Base-by-base conservation (phyloP, 371 early-diverging fungal genomes). In the Mucor piriformis region DNA sequence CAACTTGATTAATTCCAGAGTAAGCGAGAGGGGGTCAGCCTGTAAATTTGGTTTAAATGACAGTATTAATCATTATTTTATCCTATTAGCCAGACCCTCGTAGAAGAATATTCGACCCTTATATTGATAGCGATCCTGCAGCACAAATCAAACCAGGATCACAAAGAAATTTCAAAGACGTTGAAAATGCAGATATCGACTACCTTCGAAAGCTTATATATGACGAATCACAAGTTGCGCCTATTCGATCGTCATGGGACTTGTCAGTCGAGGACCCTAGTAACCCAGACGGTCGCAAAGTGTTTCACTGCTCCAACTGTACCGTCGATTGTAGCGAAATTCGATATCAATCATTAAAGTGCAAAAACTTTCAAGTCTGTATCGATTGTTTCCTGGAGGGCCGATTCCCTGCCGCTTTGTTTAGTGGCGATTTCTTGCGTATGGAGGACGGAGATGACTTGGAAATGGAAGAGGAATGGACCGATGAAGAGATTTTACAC, bases 1-100 rank as follows among this genome's bases (percentile, higher is more conserved):
- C 93, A 95, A 95, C 0, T 72, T 99, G 32, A 96, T 99, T 61
- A 99, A 99, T 78, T 92, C 92, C 70, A 95, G 95, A 84, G 95
- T 94, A 67, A 46, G 42, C 10, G 24, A 6, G 25, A 18, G 16
- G 13, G 11, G 27, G 47, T 6, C 38, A 37, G 4, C 2, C n/a
- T n/a, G n/a, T n/a, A n/a, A n/a, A n/a, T n/a, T n/a, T n/a, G n/a
- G n/a, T n/a, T n/a, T n/a, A n/a, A n/a, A n/a, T n/a, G n/a, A n/a
- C n/a, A n/a, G n/a, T n/a, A n/a, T n/a, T n/a, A n/a, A n/a, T n/a
- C n/a, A 12, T 7, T 13, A 13, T 44, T 21, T 32, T 24, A 1
- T 52, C 15, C 33, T 12, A 27, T 13, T 60, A 76, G 74, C 57
- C 65, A 42, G 80, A 79, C 69, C 80, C 80, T n/a, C 72, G 80